Conservation (phyloP, 1,284 basidiomycete genomes). For the Cystobasidium sp. region DNA sequence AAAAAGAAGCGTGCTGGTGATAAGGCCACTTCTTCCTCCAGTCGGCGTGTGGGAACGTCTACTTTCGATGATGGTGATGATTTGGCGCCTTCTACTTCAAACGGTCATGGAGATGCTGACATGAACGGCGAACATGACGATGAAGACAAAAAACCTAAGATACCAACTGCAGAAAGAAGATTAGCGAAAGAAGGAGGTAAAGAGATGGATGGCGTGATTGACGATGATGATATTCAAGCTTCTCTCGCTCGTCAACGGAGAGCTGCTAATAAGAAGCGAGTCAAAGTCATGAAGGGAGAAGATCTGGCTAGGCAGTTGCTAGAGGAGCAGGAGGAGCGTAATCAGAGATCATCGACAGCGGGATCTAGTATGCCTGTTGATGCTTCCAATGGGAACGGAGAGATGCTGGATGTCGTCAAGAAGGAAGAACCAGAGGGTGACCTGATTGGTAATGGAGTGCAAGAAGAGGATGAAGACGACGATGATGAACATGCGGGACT, state of each 20-base stretch:
- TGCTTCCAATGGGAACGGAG: background rate
- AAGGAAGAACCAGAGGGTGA: background rate
- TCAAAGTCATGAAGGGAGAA: conserved; percentile 65
- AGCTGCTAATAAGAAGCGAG: conserved; percentile 75
- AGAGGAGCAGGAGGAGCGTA: conserved; percentile 17
- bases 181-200: conserved; percentile 36
- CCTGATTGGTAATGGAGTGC: background rate
- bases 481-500: conserved; percentile 64
- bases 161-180: conserved; percentile 33
- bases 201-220: conserved; percentile 65
- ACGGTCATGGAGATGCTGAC: conserved; percentile 54
- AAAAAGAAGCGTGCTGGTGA: conserved; percentile 86
- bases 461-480: conserved; percentile 65
- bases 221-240: conserved; percentile 97
- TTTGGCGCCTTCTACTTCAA: conserved; percentile 74
- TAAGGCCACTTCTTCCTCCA: conserved; percentile 58
- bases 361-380: conserved; percentile 11
- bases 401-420: background rate
- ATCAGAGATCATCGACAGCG: background rate
- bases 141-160: conserved; percentile 18
- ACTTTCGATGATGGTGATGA: conserved; percentile 57
- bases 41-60: conserved; percentile 47
- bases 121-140: conserved; percentile 8
- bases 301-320: conserved; percentile 32
- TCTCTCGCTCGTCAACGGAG: conserved; percentile 83